These are phyloP conservation scores for Quercus dentata DNA, from an alignment of 306 rosid genomes.

Conservation along the genomic window DNA sequence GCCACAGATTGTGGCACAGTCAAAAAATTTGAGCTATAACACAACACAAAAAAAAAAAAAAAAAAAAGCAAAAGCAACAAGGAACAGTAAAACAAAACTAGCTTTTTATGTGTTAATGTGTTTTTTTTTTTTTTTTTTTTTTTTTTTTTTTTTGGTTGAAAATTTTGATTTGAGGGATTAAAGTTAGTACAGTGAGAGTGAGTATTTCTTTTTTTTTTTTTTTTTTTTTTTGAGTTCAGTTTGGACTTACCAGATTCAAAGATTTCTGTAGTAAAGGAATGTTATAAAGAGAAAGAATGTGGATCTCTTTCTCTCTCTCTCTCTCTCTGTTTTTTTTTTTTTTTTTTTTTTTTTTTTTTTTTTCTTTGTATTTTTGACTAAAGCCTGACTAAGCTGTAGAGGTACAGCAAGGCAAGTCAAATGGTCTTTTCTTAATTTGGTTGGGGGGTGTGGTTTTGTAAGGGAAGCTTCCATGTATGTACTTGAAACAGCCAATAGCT, in stretches of 20 bases:
- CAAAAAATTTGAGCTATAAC: conserved; percentile 40
- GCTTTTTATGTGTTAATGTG: neutral
- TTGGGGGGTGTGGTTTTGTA: neutral
- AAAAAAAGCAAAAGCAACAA: neutral
- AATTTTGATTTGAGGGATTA: conserved; percentile 20
- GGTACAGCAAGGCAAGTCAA: neutral
- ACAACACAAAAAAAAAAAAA: neutral
- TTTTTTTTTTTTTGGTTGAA: neutral
- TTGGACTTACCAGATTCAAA: conserved; percentile 32
- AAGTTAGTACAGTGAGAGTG: conserved; percentile 23
- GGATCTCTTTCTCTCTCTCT: conserved; percentile 11
- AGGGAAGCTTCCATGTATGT: conserved; percentile 30
- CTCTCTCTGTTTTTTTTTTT: neutral
- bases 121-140: neutral
- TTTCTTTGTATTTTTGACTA: conserved; percentile 12
- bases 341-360: neutral
- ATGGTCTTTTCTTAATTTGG: neutral
- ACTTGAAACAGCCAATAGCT: conserved; percentile 2
- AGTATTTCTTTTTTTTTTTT: neutral
- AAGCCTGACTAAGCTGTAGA: neutral
- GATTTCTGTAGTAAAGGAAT: conserved; percentile 42
- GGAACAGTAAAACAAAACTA: conserved; percentile 30
- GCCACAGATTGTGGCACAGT: conserved; percentile 77
- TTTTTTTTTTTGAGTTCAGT: neutral
- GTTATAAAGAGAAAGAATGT: conserved; percentile 19